Evolutionary conservation across 2,329 filamentous ascomycete species (phyloP), one percentile per base, ranked within the genome.

Genomic region (Botrytis tulipae): DNA sequence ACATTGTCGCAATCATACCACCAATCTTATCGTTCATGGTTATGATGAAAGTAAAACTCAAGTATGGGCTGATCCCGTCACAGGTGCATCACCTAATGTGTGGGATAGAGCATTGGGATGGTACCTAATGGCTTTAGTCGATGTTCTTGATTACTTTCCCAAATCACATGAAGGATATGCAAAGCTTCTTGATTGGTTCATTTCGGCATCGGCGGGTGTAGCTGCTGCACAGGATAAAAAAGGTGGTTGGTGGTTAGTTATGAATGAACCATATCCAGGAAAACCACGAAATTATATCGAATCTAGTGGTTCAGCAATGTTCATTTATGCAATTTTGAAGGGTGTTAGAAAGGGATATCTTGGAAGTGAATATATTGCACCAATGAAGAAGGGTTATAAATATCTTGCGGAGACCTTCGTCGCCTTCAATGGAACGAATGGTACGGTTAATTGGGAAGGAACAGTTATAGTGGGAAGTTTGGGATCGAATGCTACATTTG

Each of bases 101-200:
- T 83, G 82, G 82, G 77, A 80, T 71, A 80, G 82, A 37, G 82
- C 81, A 59, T 72, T 83, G 25, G 82, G 82, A 10, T 83, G 82
- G 82, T 82, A 82, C 76, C 48, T 79, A 10, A 81, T 83, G 78
- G 82, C 82, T 12, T 74, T 83, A 2, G 79, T 83, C 18, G 82
- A 83, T 71, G 81, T 81, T 37, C 74, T 82, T 9, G 82, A 83
- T 63, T 76, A 74, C 54, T 74, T 80, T 14, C 79, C 78, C 0
- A 40, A 74, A 4, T 75, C 73, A 18, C 78, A 79, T 37, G 6
- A 63, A 16, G 71, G 63, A 2, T 20, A 72, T 51, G 42, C 54
- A 48, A 10, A 60, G 12, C 32, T 72, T 20, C 20, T 72, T 18
- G 18, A 40, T 22, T 72, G 63, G 51, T 51, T 72, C 7, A 8